A percentile compares a stretch with the other conserved stretches of the same genome.
Conservation (phyloP, 306 rosid genomes). For the Vachellia collinsii region DNA sequence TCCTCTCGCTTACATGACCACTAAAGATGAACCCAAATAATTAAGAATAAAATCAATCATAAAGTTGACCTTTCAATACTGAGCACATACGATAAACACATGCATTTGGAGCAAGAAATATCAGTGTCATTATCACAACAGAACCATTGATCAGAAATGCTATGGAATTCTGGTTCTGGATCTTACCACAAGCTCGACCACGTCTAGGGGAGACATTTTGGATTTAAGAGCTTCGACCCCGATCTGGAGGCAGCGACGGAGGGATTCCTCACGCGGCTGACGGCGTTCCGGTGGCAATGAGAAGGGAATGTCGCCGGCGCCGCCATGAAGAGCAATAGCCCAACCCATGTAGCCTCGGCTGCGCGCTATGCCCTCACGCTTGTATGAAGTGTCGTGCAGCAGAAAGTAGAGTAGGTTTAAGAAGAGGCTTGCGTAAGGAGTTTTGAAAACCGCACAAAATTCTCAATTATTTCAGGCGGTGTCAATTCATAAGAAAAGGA, state of each 20-base stretch:
- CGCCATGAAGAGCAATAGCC: slow-evolving; percentile 94
- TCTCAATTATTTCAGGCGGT: not conserved
- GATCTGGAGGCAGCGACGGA: slow-evolving; percentile 70
- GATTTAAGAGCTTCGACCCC: slow-evolving; percentile 79
- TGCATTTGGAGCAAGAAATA: not conserved
- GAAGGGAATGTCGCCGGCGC: slow-evolving; percentile 88
- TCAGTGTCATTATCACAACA: not conserved
- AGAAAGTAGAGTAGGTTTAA: not conserved
- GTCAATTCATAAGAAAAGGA: not conserved
- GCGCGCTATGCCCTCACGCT: not conserved
- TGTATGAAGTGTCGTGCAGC: not conserved
- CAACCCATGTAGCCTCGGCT: slow-evolving; percentile 64
- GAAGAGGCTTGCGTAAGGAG: not conserved
- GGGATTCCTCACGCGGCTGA: slow-evolving; percentile 75
- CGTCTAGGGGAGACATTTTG: slow-evolving; percentile 60
- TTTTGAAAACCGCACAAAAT: not conserved
- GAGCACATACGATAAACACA: not conserved
- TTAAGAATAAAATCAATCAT: not conserved
- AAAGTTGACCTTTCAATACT: not conserved
- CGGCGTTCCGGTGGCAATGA: slow-evolving; percentile 65
- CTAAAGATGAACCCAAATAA: not conserved
- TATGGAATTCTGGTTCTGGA: no score
- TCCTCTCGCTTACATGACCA: not conserved
- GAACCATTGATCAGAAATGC: not conserved
- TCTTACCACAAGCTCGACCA: slow-evolving; percentile 53